Percentiles rank a stretch among this genome's conserved stretches.
Evolutionary conservation across 2,329 filamentous ascomycete genomes (phyloP).

Genomic region (Westerdykella ornata): DNA sequence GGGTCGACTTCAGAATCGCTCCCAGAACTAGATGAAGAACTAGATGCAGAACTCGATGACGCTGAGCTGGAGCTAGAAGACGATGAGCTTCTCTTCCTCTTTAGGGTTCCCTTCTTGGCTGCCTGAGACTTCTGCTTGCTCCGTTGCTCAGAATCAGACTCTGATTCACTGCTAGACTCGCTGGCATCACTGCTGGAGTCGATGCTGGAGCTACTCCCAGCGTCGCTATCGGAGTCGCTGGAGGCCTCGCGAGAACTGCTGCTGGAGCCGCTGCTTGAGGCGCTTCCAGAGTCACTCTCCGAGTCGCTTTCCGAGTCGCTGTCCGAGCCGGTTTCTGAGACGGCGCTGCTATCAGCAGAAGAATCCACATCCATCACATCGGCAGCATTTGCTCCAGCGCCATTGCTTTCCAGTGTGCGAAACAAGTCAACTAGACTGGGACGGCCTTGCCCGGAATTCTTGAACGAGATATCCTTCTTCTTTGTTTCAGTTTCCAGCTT

Average conservation of each 20-base stretch:
- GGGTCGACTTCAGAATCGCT: conserved; percentile 20
- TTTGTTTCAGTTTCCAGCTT: conserved; percentile 18
- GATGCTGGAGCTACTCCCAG: conserved; percentile 11
- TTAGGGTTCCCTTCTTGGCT: conserved; percentile 7
- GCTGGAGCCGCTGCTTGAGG: conserved; percentile 3
- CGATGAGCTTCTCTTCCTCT: conserved; percentile 11
- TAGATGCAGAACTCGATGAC: conserved; percentile 15
- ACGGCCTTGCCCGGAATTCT: conserved; percentile 9
- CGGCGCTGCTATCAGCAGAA: background rate
- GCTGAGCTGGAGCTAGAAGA: conserved; percentile 11
- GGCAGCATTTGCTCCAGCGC: conserved; percentile 5
- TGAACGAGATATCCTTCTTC: conserved; percentile 1
- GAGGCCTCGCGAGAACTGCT: conserved; percentile 7
- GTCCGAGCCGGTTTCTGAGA: conserved; percentile 18
- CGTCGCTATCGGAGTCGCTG: conserved; percentile 2
- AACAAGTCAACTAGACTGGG: conserved; percentile 21
- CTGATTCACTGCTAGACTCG: conserved; percentile 18
- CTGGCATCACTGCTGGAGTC: conserved; percentile 14
- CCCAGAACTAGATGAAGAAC: conserved; percentile 19
- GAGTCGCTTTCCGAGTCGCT: conserved; percentile 12
- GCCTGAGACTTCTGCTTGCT: conserved; percentile 23
- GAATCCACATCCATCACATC: conserved; percentile 29
- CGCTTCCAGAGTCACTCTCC: conserved; percentile 2
- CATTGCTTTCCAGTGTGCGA: conserved; percentile 25
- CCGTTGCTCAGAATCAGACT: conserved; percentile 20